Conservation (phyloP, 2,329 filamentous ascomycete species). For the Teratosphaeriaceae sp. region DNA sequence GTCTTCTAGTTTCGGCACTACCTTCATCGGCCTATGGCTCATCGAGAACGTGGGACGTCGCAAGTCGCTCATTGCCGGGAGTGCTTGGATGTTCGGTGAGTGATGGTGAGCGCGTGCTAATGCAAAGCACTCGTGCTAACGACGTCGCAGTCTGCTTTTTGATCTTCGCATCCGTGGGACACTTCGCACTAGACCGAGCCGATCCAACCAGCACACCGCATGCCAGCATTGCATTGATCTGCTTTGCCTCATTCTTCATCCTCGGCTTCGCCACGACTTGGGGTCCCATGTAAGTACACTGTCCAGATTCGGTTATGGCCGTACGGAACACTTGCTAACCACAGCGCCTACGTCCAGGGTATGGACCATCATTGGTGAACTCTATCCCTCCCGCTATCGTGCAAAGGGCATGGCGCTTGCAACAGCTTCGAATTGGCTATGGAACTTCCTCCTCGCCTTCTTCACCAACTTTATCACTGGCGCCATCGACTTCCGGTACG, state of each 20-base stretch:
- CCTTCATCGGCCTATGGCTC: slow-evolving; percentile 40
- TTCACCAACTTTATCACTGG: slow-evolving; percentile 32
- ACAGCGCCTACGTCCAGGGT: too few relatives aligned
- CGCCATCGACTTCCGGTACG: slow-evolving; percentile 33
- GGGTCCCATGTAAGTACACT: too few relatives aligned
- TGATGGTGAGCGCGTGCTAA: too few relatives aligned
- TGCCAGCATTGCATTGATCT: slow-evolving; percentile 55
- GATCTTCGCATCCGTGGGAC: slow-evolving; percentile 41
- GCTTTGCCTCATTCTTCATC: slow-evolving; percentile 63
- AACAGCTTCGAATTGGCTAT: slow-evolving; percentile 56
- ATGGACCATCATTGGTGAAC: slow-evolving; percentile 49
- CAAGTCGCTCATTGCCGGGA: slow-evolving; percentile 38
- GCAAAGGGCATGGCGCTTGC: slow-evolving; percentile 50
- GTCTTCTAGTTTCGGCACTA: too few relatives aligned
- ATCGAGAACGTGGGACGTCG: slow-evolving; percentile 41
- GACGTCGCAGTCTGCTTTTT: slow-evolving; percentile 57
- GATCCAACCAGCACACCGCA: slow-evolving; percentile 26
- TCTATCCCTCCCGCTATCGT: slow-evolving; percentile 26
- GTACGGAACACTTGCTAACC: too few relatives aligned
- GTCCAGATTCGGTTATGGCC: too few relatives aligned
- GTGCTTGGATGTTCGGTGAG: slow-evolving; percentile 44
- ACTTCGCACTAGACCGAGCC: slow-evolving; percentile 33
- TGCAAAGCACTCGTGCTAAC: too few relatives aligned
- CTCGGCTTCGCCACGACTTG: slow-evolving; percentile 61
- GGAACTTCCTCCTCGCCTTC: slow-evolving; percentile 29